Evolutionary conservation across 768 basidiomycete species (phyloP), one percentile per base, ranked within the genome.

Genomic region (Boletus subparvulus): DNA sequence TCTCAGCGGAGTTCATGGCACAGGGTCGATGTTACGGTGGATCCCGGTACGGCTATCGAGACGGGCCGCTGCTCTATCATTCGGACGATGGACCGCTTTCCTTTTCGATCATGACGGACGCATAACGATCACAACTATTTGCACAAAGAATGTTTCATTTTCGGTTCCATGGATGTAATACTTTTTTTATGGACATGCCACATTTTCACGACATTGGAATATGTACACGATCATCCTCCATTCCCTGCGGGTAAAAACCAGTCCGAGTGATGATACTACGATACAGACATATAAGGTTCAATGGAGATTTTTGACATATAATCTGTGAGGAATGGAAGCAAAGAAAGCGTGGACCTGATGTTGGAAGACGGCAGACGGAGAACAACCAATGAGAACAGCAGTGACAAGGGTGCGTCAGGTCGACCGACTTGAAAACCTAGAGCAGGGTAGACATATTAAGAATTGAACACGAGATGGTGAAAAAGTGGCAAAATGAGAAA

Each of bases 261-360:
- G 59, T 67, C 61, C 65, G 36, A 42, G 47, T 36, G 52, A 50
- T 49, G 61, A 61, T 43, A 56, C 61, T 73, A 73, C 55, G 59
- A 55, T 72, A 72, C 70, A 72, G 35, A 68, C 57, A 63, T 61
- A 64, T 62, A 61, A 58, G 24, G n/a, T 48, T 54, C 48, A 42
- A 52, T 35, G 46, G 53, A 64, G 54, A 70, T 69, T 69, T 67
- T 66, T 63, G 61, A 55, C 68, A 64, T 69, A 70, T 69, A 55
- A 50, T 39, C 19, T 48, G 46, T 45, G 58, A 52, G 55, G 58
- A 53, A 56, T 57, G 51, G 50, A 40, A 57, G 56, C 39, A 65
- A 40, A 19, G 16, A 13, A 32, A 39, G 37, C 8, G 39, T 37
- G 48, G 19, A 37, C 21, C 28, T 16, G 26, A 40, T 21, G 43